phyloP scores from a whole-genome alignment of 768 basidiomycete genomes.

The Paxillus ammoniavirescens region DNA sequence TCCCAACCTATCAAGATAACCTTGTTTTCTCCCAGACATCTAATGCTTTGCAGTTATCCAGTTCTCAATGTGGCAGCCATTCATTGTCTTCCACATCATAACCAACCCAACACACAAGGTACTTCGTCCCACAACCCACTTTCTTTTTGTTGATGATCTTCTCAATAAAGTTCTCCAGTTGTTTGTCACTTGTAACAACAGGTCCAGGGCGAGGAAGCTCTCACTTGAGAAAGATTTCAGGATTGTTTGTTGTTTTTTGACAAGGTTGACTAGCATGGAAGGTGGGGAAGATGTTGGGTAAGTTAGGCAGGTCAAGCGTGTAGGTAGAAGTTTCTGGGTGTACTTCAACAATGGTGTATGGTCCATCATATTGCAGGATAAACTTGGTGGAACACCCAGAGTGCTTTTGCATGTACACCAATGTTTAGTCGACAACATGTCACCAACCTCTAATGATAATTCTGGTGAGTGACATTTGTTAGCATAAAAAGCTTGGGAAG shows the following conservation, averaged over 20 bases:
- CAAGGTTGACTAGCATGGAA: conserved; percentile 27
- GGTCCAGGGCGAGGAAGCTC: conserved; percentile 12
- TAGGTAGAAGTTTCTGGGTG: not conserved
- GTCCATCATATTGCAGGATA: not conserved
- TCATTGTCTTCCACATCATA: too few relatives aligned
- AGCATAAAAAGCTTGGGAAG: too few relatives aligned
- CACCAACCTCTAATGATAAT: too few relatives aligned
- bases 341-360: conserved; percentile 19
- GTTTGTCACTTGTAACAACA: conserved; percentile 10
- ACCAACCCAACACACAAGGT: conserved; percentile 21
- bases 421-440: too few relatives aligned
- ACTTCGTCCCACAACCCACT: conserved; percentile 16
- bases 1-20: too few relatives aligned
- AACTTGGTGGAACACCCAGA: conserved; percentile 39
- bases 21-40: too few relatives aligned
- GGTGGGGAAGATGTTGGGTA: conserved; percentile 11
- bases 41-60: too few relatives aligned
- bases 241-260: conserved; percentile 19
- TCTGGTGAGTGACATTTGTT: too few relatives aligned
- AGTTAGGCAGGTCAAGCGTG: conserved; percentile 16
- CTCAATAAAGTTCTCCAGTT: conserved; percentile 17
- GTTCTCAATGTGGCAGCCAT: too few relatives aligned
- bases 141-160: conserved; percentile 17
- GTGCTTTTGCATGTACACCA: conserved; percentile 20
- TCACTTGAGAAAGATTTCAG: conserved; percentile 17